Base-by-base conservation (phyloP, 305 asterid genomes). In the Solanum hybrid region DNA sequence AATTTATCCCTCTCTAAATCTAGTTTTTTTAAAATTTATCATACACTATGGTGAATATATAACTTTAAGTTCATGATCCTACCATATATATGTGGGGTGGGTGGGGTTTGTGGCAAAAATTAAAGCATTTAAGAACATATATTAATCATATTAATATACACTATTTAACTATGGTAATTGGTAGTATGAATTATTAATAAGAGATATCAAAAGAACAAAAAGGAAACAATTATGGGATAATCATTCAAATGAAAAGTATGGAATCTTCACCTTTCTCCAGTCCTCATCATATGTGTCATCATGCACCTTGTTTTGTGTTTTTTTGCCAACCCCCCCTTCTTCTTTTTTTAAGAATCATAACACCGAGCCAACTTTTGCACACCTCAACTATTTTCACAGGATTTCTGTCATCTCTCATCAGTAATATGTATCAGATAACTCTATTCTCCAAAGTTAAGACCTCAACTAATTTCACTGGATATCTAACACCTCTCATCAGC, bases 151-250 rank as follows among this genome's bases (percentile, higher is more conserved):
- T 88, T 79, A 60, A 7, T 60, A 76, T 14, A 64, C 51, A 36
- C 80, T 82, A 85, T 69, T 73, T 37, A 89, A 88, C 87, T 66
- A 86, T 42, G 88, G 80, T 91, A 86, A 90, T 90, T 92, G 91
- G 84, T 56, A 32, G 38, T 42, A 90, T 72, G 24, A 72, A 35
- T 86, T 24, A 72, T 37, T 73, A 91, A 91, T 89, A 89, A 92
- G 89, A 92, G 89, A 92, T 87, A 89, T 60, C 64, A 60, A 71
- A 87, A 90, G 90, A 90, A 90, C 90, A 91, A 91, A 95, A 94
- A 92, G 95, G 89, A 89, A 92, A 92, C 94, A 96, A 96, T 95
- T 94, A 96, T 96, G 95, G 95, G 92, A 93, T 94, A 94, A 96
- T 96, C 98, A 95, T 96, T 95, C 94, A 94, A 93, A 93, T 93